A percentile compares a stretch with the other conserved stretches of the same genome.
Evolutionary conservation across 805 yeast species (phyloP).

Genomic region (Metschnikowia kunwiensis): DNA sequence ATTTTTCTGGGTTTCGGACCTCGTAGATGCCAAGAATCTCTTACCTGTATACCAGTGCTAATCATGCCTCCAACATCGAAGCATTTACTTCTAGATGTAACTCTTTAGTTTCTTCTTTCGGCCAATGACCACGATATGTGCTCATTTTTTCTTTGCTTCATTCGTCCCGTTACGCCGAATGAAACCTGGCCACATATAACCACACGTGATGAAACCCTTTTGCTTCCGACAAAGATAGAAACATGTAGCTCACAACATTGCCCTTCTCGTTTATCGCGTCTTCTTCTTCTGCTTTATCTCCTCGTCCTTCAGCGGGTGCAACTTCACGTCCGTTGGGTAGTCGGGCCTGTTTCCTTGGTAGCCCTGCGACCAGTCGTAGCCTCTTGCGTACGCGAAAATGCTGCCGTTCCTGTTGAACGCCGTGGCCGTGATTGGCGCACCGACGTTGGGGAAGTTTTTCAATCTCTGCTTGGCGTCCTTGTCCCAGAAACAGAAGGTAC

Average conservation of each 20-base stretch:
- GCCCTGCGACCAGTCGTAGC: constrained; percentile 97
- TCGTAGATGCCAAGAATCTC: too few relatives aligned
- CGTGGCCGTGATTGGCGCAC: constrained; percentile 68
- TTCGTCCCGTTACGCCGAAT: background rate
- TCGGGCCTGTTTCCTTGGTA: constrained; percentile 71
- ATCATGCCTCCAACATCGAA: too few relatives aligned
- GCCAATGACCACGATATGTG: background rate
- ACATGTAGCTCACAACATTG: background rate
- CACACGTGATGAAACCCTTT: background rate
- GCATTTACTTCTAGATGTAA: too few relatives aligned
- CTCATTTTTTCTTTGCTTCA: background rate
- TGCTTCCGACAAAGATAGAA: background rate
- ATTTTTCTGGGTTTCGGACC: too few relatives aligned
- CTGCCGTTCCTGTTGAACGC: constrained; percentile 81
- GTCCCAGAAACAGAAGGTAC: constrained; percentile 93
- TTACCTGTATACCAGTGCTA: too few relatives aligned
- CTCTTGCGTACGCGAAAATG: constrained; percentile 84
- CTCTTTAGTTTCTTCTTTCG: too few relatives aligned
- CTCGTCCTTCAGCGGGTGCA: constrained; percentile 82
- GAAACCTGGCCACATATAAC: background rate
- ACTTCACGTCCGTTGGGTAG: constrained; percentile 68
- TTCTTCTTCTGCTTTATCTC: constrained; percentile 67
- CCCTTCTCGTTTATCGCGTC: constrained; percentile 10
- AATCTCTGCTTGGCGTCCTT: constrained; percentile 86
- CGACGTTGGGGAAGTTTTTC: constrained; percentile 69